phyloP scores from a whole-genome alignment of 2,329 filamentous ascomycete species.

The Talaromyces albobiverticillius region DNA sequence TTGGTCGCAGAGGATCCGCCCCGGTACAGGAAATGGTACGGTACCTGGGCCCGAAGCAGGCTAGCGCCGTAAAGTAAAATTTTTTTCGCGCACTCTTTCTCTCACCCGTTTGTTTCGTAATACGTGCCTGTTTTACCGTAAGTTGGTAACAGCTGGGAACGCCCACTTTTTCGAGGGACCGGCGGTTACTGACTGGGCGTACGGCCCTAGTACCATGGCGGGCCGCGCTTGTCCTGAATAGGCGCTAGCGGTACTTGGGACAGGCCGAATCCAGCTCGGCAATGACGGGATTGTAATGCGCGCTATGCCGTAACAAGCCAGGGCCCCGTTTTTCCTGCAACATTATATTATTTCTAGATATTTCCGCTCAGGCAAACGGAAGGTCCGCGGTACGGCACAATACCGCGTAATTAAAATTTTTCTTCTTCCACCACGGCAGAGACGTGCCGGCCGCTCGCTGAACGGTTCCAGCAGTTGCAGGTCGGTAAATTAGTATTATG shows the following conservation, averaged over 20 bases:
- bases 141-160: no score
- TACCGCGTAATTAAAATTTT: no score
- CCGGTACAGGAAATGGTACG: slow-evolving; percentile 7
- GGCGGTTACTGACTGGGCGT: neutral
- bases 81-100: no score
- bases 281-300: slow-evolving; percentile 13
- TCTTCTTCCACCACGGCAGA: slow-evolving; percentile 3
- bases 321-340: neutral
- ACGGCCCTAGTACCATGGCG: neutral
- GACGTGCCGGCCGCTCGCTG: no score
- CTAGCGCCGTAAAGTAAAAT: neutral
- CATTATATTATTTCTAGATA: neutral
- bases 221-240: neutral
- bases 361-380: neutral
- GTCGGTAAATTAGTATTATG: no score
- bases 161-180: neutral
- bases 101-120: no score
- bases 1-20: slow-evolving; percentile 13
- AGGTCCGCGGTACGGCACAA: neutral
- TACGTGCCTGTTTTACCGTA: no score
- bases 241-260: slow-evolving; percentile 1
- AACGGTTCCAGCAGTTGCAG: slow-evolving; percentile 1
- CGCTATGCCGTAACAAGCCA: slow-evolving; percentile 3
- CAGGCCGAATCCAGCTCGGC: slow-evolving; percentile 12
- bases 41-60: neutral